Evolutionary conservation across 495 filamentous ascomycete species (phyloP), one percentile per base, ranked within the genome.

Genomic region (Rhypophila decipiens): DNA sequence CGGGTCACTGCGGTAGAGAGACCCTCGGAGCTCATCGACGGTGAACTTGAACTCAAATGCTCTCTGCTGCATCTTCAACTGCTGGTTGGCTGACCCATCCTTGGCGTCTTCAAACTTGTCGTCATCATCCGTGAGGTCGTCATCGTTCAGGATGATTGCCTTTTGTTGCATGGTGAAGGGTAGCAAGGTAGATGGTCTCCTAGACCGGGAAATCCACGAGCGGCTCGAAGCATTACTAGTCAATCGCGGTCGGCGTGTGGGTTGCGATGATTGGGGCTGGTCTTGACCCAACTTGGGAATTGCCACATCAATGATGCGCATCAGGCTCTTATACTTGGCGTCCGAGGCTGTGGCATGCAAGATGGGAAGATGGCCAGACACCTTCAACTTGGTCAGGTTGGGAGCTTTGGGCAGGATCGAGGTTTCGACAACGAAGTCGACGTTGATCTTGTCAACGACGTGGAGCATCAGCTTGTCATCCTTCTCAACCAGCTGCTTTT

Each of bases 21-120:
- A 95, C 22, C 94, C 93, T 67, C 90, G 88, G 15, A 98, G 75
- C 49, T 83, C 85, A 49, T 95, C 93, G 42, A 96, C 94, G 2
- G 86, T 86, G 57, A 98, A 98, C 53, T 90, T 93, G 70, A 98
- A 87, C 59, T 97, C 88, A 58, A 98, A 97, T 48, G 82, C 90
- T 18, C 86, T 80, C 54, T 95, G 90, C 53, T 88, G 86, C 20
- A 89, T 72, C 59, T 85, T 86, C 33, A 88, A 71, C n/a, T 77
- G 71, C 42, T 77, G 70, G 17, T 74, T 75, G 1, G 71, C 66
- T 17, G 75, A 71, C 20, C 74, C 77, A 50, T 89, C 83, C 43
- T 74, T 63, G 22, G 77, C 71, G 31, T 86, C 74, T 40, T 86
- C 76, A 40, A 82, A 81, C 24, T 77, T 69, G 35, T 77, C 79